Evolutionary conservation across 177 flowering plant species (phyloP), one percentile per base, ranked within the genome.

Genomic region (Telopea speciosissima): DNA sequence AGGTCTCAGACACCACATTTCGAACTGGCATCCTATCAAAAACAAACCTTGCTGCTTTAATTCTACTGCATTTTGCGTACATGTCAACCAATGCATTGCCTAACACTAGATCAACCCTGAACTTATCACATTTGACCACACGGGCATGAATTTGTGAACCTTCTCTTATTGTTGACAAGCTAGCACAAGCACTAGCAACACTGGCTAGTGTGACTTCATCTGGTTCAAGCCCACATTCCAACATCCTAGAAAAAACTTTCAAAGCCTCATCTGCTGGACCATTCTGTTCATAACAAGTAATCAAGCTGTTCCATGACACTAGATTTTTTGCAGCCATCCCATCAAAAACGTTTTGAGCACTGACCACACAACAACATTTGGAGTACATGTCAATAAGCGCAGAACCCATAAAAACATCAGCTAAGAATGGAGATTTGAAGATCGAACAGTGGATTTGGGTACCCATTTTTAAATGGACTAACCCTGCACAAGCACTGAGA

Each of bases 261-360:
- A 89, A 74, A 58, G 91, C 91, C 73, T 84, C 80, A 69, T 33
- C 65, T 4, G 81, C 84, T 3, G 89, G 89, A 19, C 91, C 94
- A 80, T 88, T 87, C 73, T 88, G 94, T 73, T 89, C 91, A 62
- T 87, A 88, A 71, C 89, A 88, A 0, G 90, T 81, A 66, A 89
- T 84, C 82, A 89, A 75, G 70, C 89, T 81, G 68, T 89, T 88
- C 94, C 94, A 89, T 61, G 87, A 83, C 17, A 88, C 88, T 24
- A 67, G 62, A 58, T 86, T 89, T 64, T 83, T 78, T 54, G 71
- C 79, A 8, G 7, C 54, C 90, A 88, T 89, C 44, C 70, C 81
- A 77, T 86, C 79, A 72, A 89, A 89, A 66, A 75, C 85, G 36
- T 72, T 79, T 67, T 73, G 77, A 60, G 90, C 88, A 75, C 63